Evolutionary conservation across 2,329 filamentous ascomycete species (phyloP).

Genomic region (Botryotinia globosa): DNA sequence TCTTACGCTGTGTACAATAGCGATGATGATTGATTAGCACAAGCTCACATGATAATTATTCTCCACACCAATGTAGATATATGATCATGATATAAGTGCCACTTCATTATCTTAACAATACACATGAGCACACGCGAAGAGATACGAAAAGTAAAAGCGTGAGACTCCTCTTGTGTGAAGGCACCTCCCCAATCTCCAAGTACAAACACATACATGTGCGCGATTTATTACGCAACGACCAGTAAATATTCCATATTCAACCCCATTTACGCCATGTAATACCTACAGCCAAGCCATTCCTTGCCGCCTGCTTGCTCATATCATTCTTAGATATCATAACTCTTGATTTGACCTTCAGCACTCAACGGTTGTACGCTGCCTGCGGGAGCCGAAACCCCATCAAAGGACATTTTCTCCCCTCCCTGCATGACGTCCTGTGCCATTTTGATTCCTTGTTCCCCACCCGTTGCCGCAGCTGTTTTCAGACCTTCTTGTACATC

Average conservation of each 20-base stretch:
- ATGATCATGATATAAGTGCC: conserved; percentile 5
- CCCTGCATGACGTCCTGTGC: conserved; percentile 37
- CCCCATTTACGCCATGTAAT: conserved; percentile 32
- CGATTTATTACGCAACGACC: conserved; percentile 14
- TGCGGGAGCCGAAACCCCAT: conserved; percentile 43
- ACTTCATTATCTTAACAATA: conserved; percentile 21
- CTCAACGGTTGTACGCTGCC: conserved; percentile 54
- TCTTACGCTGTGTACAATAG: conserved; percentile 20
- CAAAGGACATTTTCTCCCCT: conserved; percentile 52
- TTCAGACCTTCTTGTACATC: conserved; percentile 77
- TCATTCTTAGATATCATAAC: conserved; percentile 37
- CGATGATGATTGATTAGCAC: conserved; percentile 6
- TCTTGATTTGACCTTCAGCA: conserved; percentile 53
- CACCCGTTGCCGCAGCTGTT: conserved; percentile 43
- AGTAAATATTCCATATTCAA: conserved; percentile 32
- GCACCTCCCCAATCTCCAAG: conserved; percentile 2
- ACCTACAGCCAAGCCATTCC: conserved; percentile 18
- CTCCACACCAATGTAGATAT: neutral
- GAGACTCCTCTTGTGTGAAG: conserved; percentile 12
- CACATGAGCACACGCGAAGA: conserved; percentile 1
- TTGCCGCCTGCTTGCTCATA: conserved; percentile 16
- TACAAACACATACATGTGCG: conserved; percentile 12
- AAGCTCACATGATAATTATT: neutral
- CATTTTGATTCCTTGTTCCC: conserved; percentile 39
- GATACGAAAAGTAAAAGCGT: conserved; percentile 7